phyloP scores from a whole-genome alignment of 306 rosid species.

The Dryas octopetala region DNA sequence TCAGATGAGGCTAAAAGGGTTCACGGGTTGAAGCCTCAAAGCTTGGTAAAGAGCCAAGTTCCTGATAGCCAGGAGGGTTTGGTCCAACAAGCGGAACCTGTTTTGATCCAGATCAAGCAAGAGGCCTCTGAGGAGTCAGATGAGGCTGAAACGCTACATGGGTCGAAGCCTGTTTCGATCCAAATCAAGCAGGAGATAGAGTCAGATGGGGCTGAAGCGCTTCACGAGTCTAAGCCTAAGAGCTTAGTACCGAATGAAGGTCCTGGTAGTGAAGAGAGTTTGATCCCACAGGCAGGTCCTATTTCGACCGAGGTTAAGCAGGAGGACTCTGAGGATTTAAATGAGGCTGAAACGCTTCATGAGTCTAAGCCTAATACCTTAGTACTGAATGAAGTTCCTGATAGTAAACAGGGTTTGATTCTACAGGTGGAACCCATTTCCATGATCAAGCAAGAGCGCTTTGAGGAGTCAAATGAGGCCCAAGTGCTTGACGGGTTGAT shows the following conservation, averaged over 20 bases:
- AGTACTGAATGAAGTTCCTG: slow-evolving; percentile 8
- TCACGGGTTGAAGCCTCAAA: not conserved
- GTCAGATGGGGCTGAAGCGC: not conserved
- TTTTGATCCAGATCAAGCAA: not conserved
- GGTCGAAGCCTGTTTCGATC: not conserved
- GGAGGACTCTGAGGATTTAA: not conserved
- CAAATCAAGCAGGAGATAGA: not conserved
- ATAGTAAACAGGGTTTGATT: not conserved
- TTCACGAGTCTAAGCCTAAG: not conserved
- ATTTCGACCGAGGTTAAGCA: not conserved
- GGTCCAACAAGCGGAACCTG: not conserved
- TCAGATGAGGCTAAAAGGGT: not conserved
- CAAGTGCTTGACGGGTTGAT: not conserved
- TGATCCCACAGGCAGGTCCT: not conserved
- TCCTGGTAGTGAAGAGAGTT: not conserved
- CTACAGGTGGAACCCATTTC: slow-evolving; percentile 8
- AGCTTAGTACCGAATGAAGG: not conserved
- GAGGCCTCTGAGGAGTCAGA: not conserved
- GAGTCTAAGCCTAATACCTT: not conserved
- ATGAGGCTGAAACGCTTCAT: not conserved
- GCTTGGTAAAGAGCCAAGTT: not conserved
- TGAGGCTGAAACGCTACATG: no score
- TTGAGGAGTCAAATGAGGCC: not conserved
- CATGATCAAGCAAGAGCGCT: not conserved
- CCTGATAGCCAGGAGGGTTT: not conserved